Base-by-base conservation (phyloP, 1,284 basidiomycete genomes). In the Fomitopsis palustris region DNA sequence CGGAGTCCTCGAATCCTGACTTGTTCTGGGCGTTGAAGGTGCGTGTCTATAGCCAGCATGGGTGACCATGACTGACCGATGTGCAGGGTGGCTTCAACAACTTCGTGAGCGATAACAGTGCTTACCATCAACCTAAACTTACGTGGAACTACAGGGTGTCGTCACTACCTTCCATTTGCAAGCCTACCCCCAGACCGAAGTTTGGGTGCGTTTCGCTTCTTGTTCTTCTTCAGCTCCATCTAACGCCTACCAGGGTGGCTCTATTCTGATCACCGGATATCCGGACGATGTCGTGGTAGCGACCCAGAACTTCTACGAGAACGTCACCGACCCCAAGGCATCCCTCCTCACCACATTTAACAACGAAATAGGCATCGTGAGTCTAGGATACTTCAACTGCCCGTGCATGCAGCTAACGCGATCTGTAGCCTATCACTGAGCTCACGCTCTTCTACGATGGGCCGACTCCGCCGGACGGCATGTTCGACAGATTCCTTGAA, bases 241-340 rank as follows among this genome's bases (percentile, higher is more conserved):
- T 25, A 12, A 49, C n/a, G 14, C 29, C 31, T 38, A 29, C 14
- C 60, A 87, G 85, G 86, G 85, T 23, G 87, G 86, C 2, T 60
- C 78, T 0, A 76, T 85, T n/a, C 72, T 79, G 60, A 75, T 72
- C 16, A 68, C 54, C 4, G 67, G 39, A 21, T 9, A n/a, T 5
- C 67, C 81, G 14, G 69, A 74, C 19, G 69, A 67, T 2, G 73
- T 85, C 23, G 72, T 70, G 21, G 71, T 64, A 2, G 87, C 85
- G 0, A 79, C 78, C 0, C 74, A 75, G 17, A 76, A 77, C 17
- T 88, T 86, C 67, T 65, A 74, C 2, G 69, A 72, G 6, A 76
- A 74, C 2, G 78, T 79, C 10, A 79, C 67, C 0, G 85, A 87
- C 64, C 82, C 83, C 1, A 88, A 87, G 69, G 88, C 87, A 5